Base-by-base conservation (phyloP, 768 basidiomycete species). In the Pulveroboletus sp. region DNA sequence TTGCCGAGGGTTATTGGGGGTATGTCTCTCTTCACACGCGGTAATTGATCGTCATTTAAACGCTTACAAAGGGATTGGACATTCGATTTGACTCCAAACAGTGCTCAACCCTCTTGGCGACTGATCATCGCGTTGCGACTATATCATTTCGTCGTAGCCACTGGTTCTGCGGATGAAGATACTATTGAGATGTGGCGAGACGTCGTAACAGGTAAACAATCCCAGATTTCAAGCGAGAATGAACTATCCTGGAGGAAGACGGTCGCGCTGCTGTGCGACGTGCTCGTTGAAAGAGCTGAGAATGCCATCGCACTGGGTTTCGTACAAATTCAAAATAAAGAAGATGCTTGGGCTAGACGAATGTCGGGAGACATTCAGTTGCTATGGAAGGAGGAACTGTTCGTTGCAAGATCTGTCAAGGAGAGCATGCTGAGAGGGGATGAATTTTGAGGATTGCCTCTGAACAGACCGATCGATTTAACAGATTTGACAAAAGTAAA, bases 1-100 rank as follows among this genome's bases (percentile, higher is more conserved):
- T 75, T 38, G 68, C 71, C 1, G 77, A 85, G 57, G 81, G 82
- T 3, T 97, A 95, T 63, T 95, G 91, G 90, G 84, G 86, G 94
- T 95, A 65, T 53, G 71, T 59, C 44, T 53, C 41, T 24, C 47
- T 31, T 24, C 26, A 40, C 49, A 42, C 32, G n/a, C n/a, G 17
- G 36, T 26, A 6, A 49, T 49, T 36, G 37, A 27, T 13, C 6
- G 12, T 38, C 14, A 46, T 34, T 17, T 44, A 17, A 31, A 51
- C 36, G 16, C 14, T 26, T 19, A 13, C 34, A 32, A 63, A 94
- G 93, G 23, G 81, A 91, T 49, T 94, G 91, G 85, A 87, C 82
- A 1, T 65, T 95, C 22, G 82, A 93, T 56, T 71, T 71, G 10
- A 70, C 73, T 3, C 82, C 84, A 11, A 58, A 62, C 4, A 78